Base-by-base conservation (phyloP, 73 alveolate species). In the Blepharisma japonicum region DNA sequence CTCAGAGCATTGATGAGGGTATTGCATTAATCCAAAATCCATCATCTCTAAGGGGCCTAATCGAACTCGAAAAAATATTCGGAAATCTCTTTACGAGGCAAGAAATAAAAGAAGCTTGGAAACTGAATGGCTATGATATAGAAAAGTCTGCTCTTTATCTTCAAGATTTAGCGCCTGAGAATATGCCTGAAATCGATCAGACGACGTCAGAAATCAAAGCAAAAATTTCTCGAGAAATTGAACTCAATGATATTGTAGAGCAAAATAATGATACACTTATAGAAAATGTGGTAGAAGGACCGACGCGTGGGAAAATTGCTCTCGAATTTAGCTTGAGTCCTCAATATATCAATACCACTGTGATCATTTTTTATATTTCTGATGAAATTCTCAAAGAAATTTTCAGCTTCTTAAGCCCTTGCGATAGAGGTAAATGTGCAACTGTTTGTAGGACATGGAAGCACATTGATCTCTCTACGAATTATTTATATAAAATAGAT, bases 251-350 rank as follows among this genome's bases (percentile, higher is more conserved):
- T 2, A 61, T 8, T 20, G 74, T 14, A 5, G 14, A 14, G 14
- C 47, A 0, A 61, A 14, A 14, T 20, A 61, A 18, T 2, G 23
- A n/a, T 9, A 14, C 23, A 9, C 14, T 9, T 61, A 14, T 9
- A 20, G 74, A 18, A 14, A 14, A 14, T 18, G 18, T 9, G 14
- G 47, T 61, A 20, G 46, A 61, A 61, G 38, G 74, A 1, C 74
- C 74, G 11, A 25, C 14, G 5, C 14, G 47, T 5, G 74, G 74
- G 23, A n/a, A 14, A 14, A 8, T 61, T 20, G 74, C 74, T 0
- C 23, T 61, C 2, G 74, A 61, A 61, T 61, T 61, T 25, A 61
- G 74, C 46, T 39, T 61, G 18, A 61, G 74, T 61, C 74, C 74
- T 61, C 39, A 20, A 25, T 61, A 61, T 61, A 18, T 61, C 47